Evolutionary conservation across 2,329 filamentous ascomycete genomes (phyloP).

Genomic region (Lachnellula cervina): DNA sequence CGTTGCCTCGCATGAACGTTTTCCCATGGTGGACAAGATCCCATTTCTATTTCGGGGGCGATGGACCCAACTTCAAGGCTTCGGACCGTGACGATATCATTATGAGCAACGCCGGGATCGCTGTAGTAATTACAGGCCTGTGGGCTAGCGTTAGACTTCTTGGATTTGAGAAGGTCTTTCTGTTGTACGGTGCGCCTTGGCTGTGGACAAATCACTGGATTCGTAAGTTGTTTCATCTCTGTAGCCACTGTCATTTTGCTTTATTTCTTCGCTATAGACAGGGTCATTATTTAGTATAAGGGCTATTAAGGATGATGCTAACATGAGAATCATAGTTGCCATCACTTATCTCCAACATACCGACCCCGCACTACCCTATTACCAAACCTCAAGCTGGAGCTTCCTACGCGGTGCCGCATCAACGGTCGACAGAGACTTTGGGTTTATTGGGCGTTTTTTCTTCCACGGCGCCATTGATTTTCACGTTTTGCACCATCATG

Average conservation of each 20-base stretch:
- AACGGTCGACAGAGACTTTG: conserved; percentile 59
- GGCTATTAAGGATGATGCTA: conserved; percentile 14
- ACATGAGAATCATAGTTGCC: conserved; percentile 45
- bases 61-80: conserved; percentile 53
- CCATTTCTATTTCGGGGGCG: conserved; percentile 53
- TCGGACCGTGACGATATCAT: conserved; percentile 51
- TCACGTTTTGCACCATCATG: conserved; percentile 58
- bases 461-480: conserved; percentile 61
- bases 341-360: conserved; percentile 74
- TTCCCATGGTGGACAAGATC: conserved; percentile 22
- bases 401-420: conserved; percentile 56
- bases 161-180: conserved; percentile 49
- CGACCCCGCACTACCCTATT: conserved; percentile 53
- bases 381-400: conserved; percentile 52
- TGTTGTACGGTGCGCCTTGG: conserved; percentile 62
- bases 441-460: conserved; percentile 55
- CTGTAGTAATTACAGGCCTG: conserved; percentile 42
- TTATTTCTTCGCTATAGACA: too few relatives aligned
- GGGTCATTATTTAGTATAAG: too few relatives aligned
- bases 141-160: conserved; percentile 38
- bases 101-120: conserved; percentile 53
- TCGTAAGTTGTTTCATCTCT: conserved; percentile 38
- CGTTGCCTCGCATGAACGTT: conserved; percentile 19
- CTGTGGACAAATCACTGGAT: conserved; percentile 68
- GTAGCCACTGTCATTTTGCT: background rate